Percentiles rank a stretch among this genome's conserved stretches.
These are phyloP conservation scores for Cucumis sativus DNA, from an alignment of 306 rosid genomes.

Conservation along the genomic window Cucumber_9930_V3 NC_026655.2:25054501-25055000, in stretches of 20 bases:
- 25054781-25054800: not conserved
- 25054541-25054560: not conserved
- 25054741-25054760: not conserved
- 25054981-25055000: conserved; percentile 39
- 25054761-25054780: not conserved
- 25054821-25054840: not conserved
- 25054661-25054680: not conserved
- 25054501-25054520: too few relatives aligned
- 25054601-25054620: not conserved
- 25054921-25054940: not conserved
- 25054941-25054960: not conserved
- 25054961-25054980: conserved; percentile 3
- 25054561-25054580: not conserved
- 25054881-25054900: not conserved
- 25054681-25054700: not conserved
- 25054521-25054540: not conserved
- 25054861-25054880: not conserved
- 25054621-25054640: too few relatives aligned
- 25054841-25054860: not conserved
- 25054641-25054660: not conserved
- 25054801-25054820: not conserved
- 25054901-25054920: not conserved
- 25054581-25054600: not conserved
- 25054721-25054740: not conserved
- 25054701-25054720: not conserved